Conservation (phyloP, 1,139 yeast species). For the Suzukiozyma palmioleophila region DNA sequence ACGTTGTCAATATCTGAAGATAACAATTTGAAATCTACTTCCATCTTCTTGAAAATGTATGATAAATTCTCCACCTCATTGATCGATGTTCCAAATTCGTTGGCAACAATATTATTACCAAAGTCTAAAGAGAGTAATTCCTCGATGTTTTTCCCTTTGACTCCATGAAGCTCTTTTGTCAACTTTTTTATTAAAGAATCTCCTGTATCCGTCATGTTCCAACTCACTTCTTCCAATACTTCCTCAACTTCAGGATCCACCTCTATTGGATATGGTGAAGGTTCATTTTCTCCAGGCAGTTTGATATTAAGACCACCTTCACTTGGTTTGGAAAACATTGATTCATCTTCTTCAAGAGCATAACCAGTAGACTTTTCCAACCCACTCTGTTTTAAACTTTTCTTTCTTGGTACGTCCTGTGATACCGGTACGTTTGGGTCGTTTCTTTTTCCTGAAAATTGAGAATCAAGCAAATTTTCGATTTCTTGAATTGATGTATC, state of each 20-base stretch:
- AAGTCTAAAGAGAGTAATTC: slow-evolving; percentile 39
- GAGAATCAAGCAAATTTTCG: slow-evolving; percentile 38
- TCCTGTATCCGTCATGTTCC: slow-evolving; percentile 67
- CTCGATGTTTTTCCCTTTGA: slow-evolving; percentile 35
- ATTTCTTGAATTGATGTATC: slow-evolving; percentile 40
- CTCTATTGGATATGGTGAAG: slow-evolving; percentile 16
- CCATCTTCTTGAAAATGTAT: slow-evolving; percentile 44
- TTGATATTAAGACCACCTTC: slow-evolving; percentile 22
- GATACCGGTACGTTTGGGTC: neutral
- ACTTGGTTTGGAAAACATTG: neutral
- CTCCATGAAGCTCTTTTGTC: slow-evolving; percentile 40
- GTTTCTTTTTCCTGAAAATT: slow-evolving; percentile 12
- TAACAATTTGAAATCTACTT: slow-evolving; percentile 38
- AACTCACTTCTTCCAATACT: slow-evolving; percentile 66
- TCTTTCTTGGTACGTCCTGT: slow-evolving; percentile 1
- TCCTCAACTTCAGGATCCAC: slow-evolving; percentile 56
- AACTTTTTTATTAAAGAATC: slow-evolving; percentile 53
- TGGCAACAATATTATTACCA: slow-evolving; percentile 30
- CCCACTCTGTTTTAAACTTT: neutral
- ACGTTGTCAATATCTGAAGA: slow-evolving; percentile 66
- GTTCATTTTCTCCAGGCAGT: slow-evolving; percentile 9
- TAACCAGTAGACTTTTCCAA: slow-evolving; percentile 6
- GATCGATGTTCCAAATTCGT: slow-evolving; percentile 42
- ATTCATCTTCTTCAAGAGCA: slow-evolving; percentile 10
- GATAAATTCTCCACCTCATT: slow-evolving; percentile 63